Percentiles rank a stretch among this genome's conserved stretches.
phyloP scores from a whole-genome alignment of 208 protist species.

The Borovskyia barvae region DNA sequence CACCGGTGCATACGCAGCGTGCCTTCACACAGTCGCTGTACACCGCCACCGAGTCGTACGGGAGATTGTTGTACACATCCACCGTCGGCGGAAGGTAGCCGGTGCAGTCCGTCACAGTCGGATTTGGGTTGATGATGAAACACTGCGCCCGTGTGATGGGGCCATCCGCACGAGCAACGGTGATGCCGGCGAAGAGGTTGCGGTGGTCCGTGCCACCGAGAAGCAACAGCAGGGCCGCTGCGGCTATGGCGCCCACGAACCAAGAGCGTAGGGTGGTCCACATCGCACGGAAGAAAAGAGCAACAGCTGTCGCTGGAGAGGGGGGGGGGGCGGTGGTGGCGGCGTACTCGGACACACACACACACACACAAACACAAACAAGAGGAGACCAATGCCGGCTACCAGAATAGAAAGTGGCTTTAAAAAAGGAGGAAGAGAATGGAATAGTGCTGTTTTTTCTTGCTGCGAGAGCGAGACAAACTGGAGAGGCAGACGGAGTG shows the following conservation, averaged over 20 bases:
- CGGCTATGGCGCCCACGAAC: not conserved
- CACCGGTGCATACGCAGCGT: constrained; percentile 47
- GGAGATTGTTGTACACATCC: constrained; percentile 30
- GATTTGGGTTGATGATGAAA: constrained; percentile 40
- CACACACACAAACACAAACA: not conserved
- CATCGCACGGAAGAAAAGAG: too few relatives aligned
- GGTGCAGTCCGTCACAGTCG: constrained; percentile 29
- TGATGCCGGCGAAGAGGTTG: not conserved
- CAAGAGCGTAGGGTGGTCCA: too few relatives aligned
- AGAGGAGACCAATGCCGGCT: too few relatives aligned
- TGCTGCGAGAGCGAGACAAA: too few relatives aligned
- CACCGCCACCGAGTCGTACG: constrained; percentile 26
- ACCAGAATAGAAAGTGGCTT: too few relatives aligned
- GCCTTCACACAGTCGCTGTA: constrained; percentile 45
- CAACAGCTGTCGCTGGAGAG: too few relatives aligned
- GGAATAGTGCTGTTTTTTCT: too few relatives aligned
- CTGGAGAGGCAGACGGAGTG: too few relatives aligned
- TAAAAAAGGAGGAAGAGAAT: too few relatives aligned
- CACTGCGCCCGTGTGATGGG: constrained; percentile 42
- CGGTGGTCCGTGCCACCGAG: constrained; percentile 1
- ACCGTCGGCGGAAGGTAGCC: constrained; percentile 21
- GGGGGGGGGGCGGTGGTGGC: too few relatives aligned
- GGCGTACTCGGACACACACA: constrained; percentile 1
- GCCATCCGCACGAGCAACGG: constrained; percentile 10
- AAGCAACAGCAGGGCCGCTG: constrained; percentile 1